phyloP scores from a whole-genome alignment of 2,329 filamentous ascomycete genomes.

The Penicillium capsulatum region DNA sequence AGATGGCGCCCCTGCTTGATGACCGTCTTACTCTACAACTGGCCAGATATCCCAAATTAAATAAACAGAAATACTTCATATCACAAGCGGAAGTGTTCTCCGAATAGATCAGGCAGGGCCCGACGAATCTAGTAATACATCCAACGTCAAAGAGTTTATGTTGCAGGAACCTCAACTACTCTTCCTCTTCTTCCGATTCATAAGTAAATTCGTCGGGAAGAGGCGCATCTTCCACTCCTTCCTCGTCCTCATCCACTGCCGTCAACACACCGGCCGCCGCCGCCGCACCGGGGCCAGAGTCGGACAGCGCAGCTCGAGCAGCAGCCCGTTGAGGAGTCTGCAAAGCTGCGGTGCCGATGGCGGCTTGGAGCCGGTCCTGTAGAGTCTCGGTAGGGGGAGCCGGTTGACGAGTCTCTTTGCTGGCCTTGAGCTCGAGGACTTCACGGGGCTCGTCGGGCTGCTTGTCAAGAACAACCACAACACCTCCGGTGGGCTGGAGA shows the following conservation, averaged over 20 bases:
- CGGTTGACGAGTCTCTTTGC: constrained; percentile 57
- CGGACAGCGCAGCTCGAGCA: constrained; percentile 20
- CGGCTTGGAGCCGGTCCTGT: constrained; percentile 43
- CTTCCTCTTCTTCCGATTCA: constrained; percentile 41
- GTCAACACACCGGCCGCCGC: constrained; percentile 77
- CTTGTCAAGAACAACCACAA: constrained; percentile 84
- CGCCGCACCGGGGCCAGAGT: constrained; percentile 52
- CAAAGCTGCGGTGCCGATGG: constrained; percentile 31
- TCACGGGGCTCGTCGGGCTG: constrained; percentile 72
- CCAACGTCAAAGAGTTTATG: constrained; percentile 20
- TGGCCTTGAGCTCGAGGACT: constrained; percentile 85
- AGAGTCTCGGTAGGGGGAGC: constrained; percentile 41
- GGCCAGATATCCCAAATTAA: not conserved
- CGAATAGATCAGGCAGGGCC: constrained; percentile 27
- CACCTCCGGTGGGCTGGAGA: constrained; percentile 78
- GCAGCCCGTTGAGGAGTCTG: constrained; percentile 32
- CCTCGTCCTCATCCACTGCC: constrained; percentile 70
- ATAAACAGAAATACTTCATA: constrained; percentile 17
- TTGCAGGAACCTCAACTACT: constrained; percentile 18
- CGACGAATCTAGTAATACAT: constrained; percentile 39
- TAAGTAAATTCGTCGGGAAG: constrained; percentile 47
- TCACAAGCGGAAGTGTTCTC: constrained; percentile 17
- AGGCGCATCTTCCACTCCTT: constrained; percentile 47
- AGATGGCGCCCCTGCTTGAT: no score
- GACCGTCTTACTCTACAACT: no score